A percentile compares a stretch with the other conserved stretches of the same genome.
phyloP scores from a whole-genome alignment of 148 eudicot genomes.

The Chenopodium suecicum region DNA sequence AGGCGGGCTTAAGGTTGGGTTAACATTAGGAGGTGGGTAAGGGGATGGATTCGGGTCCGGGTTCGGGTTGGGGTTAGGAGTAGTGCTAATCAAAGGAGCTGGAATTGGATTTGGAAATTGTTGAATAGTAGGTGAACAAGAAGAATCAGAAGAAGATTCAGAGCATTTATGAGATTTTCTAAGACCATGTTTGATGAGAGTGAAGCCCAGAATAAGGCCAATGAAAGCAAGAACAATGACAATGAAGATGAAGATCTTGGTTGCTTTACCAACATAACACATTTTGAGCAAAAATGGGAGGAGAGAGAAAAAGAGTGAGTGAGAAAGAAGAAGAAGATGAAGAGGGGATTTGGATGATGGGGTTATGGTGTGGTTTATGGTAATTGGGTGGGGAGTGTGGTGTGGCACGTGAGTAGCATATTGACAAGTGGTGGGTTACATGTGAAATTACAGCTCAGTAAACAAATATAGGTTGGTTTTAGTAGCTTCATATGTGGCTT shows the following conservation, averaged over 20 bases:
- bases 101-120: constrained; percentile 24
- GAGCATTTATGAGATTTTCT: constrained; percentile 41
- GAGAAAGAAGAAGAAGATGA: not conserved
- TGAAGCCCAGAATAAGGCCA: constrained; percentile 65
- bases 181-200: constrained; percentile 36
- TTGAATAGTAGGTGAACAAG: constrained; percentile 16
- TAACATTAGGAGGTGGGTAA: constrained; percentile 7
- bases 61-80: constrained; percentile 15
- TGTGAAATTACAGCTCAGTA: not conserved
- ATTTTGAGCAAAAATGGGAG: constrained; percentile 30
- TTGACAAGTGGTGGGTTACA: not conserved
- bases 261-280: constrained; percentile 95
- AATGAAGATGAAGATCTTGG: constrained; percentile 93
- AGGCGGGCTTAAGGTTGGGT: constrained; percentile 16
- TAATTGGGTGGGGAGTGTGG: not conserved
- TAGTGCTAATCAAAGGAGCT: constrained; percentile 7
- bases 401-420: not conserved
- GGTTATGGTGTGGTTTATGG: too few relatives aligned
- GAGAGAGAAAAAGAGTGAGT: not conserved
- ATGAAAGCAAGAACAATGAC: constrained; percentile 48
- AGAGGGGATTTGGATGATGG: too few relatives aligned
- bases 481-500: too few relatives aligned
- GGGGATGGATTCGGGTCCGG: constrained; percentile 15
- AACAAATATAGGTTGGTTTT: not conserved
- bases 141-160: not conserved